A percentile compares a stretch with the other conserved stretches of the same genome.
Conservation (phyloP, 202 grass and related monocot species). For the Schoenoplectus triqueter region DNA sequence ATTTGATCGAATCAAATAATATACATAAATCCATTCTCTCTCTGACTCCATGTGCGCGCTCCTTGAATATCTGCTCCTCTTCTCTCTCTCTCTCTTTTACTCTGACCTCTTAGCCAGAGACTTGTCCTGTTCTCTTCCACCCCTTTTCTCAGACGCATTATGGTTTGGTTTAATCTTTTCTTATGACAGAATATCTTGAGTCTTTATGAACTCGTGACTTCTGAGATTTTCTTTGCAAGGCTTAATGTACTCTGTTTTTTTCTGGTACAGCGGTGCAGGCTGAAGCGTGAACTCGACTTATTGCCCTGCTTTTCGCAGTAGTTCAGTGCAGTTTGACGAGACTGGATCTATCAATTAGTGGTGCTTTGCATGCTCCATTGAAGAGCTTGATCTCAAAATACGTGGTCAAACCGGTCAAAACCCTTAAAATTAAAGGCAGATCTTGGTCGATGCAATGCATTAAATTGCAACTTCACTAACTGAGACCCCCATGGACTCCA, state of each 20-base stretch:
- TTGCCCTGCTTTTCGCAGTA: constrained; percentile 13
- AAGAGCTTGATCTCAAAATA: constrained; percentile 31
- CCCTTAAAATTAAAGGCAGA: constrained; percentile 18
- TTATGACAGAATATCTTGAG: not conserved
- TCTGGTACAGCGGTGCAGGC: constrained; percentile 18
- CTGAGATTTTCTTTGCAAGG: constrained; percentile 17
- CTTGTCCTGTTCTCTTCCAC: constrained; percentile 15
- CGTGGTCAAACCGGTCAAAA: constrained; percentile 23
- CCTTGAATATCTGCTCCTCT: constrained; percentile 24
- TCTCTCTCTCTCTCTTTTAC: not conserved
- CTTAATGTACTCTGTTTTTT: constrained; percentile 32
- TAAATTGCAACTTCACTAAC: constrained; percentile 21
- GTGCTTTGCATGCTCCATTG: constrained; percentile 19
- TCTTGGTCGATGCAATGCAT: constrained; percentile 33
- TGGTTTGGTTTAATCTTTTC: constrained; percentile 27
- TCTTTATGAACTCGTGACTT: not conserved
- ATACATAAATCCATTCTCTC: constrained; percentile 15
- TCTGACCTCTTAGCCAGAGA: constrained; percentile 15
- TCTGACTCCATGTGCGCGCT: constrained; percentile 31
- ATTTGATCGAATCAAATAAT: not conserved
- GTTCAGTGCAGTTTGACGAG: constrained; percentile 5
- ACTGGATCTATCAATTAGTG: constrained; percentile 30
- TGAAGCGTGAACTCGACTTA: constrained; percentile 29
- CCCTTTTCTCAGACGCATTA: no score
- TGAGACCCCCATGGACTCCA: not conserved